Conservation (phyloP, 208 protist species). For the Acanthamoeba sp. region DNA sequence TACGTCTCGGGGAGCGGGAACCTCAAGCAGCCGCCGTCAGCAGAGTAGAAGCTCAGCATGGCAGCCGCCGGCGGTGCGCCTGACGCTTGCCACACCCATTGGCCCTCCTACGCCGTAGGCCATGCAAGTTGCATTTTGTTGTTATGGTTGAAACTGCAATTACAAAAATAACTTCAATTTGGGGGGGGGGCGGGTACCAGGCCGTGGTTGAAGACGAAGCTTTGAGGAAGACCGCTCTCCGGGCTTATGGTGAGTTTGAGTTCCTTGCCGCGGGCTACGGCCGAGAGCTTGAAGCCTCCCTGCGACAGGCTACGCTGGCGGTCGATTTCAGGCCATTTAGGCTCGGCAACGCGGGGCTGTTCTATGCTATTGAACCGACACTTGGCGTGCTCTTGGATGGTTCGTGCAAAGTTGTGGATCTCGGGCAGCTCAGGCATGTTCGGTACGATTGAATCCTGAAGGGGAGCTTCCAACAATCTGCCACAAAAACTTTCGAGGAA, state of each 20-base stretch:
- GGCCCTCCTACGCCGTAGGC: too few species aligned
- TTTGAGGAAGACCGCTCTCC: background rate
- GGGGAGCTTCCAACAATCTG: too few species aligned
- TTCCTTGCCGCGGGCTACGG: constrained; percentile 39
- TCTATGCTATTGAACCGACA: background rate
- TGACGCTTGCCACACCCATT: background rate
- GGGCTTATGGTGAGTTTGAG: background rate
- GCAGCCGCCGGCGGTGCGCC: too few species aligned
- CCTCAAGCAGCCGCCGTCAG: background rate
- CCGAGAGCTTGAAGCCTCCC: background rate
- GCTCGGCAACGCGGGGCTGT: background rate
- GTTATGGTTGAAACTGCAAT: too few species aligned
- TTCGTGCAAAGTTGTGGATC: constrained; percentile 13
- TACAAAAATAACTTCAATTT: background rate
- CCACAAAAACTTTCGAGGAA: too few species aligned
- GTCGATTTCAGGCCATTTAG: constrained; percentile 31
- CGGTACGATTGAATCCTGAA: too few species aligned
- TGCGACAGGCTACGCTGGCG: too few species aligned
- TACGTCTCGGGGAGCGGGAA: too few species aligned
- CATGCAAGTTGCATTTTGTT: too few species aligned
- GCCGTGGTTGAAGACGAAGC: constrained; percentile 59
- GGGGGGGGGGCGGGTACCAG: background rate
- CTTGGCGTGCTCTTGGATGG: background rate
- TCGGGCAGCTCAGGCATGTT: constrained; percentile 64
- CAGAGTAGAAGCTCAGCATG: background rate